These are phyloP conservation scores for Podosphaera aphanis DNA, from an alignment of 2,329 filamentous ascomycete genomes.

Conservation along the genomic window DNA sequence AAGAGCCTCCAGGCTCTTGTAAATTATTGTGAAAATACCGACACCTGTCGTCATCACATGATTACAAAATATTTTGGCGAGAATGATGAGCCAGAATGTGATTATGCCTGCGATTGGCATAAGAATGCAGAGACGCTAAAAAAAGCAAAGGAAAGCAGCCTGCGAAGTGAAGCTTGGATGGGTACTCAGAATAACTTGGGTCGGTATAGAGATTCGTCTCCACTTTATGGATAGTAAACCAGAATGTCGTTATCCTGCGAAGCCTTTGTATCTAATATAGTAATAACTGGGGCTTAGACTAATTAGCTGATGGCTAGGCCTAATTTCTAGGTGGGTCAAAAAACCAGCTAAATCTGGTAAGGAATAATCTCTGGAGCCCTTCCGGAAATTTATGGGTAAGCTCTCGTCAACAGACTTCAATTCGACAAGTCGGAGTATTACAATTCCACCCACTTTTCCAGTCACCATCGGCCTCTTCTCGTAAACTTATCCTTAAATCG, in stretches of 20 bases:
- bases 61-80: slow-evolving; percentile 66
- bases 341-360: too few relatives aligned
- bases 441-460: too few relatives aligned
- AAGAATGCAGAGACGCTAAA: slow-evolving; percentile 39
- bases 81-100: slow-evolving; percentile 30
- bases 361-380: too few relatives aligned
- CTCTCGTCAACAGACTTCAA: too few relatives aligned
- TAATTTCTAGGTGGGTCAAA: too few relatives aligned
- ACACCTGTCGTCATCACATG: slow-evolving; percentile 47
- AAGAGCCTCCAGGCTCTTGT: slow-evolving; percentile 46
- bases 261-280: not conserved
- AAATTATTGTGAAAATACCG: slow-evolving; percentile 58
- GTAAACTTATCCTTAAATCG: too few relatives aligned
- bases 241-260: not conserved
- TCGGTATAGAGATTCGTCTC: slow-evolving; percentile 23
- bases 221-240: not conserved
- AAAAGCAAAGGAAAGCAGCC: slow-evolving; percentile 28
- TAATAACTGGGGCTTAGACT: too few relatives aligned
- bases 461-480: too few relatives aligned
- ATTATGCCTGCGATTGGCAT: slow-evolving; percentile 59
- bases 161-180: slow-evolving; percentile 38
- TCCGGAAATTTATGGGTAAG: too few relatives aligned
- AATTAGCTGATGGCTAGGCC: too few relatives aligned
- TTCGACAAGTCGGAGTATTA: too few relatives aligned
- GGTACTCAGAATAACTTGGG: slow-evolving; percentile 38